Conservation (phyloP, 208 protist genomes). For the Acanthamoeba culbertsoni region DNA sequence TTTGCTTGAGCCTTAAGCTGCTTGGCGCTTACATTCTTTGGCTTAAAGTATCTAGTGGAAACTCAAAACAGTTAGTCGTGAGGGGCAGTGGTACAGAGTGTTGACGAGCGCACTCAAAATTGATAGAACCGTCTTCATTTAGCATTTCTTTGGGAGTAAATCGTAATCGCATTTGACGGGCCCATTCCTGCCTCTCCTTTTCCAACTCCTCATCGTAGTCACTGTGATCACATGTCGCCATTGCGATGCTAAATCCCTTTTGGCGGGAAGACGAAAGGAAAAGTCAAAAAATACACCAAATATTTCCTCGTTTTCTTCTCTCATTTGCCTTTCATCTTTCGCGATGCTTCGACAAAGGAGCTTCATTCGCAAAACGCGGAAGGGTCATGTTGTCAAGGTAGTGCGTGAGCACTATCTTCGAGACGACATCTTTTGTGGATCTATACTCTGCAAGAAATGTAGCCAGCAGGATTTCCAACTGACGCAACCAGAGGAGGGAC, state of each 20-base stretch:
- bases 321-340: not conserved
- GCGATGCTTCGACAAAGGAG: constrained; percentile 53
- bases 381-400: constrained; percentile 72
- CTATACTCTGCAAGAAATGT: constrained; percentile 57
- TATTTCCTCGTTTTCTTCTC: not conserved
- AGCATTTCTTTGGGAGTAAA: constrained; percentile 27
- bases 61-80: no score
- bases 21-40: constrained; percentile 20
- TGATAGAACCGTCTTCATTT: not conserved
- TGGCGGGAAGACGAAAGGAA: not conserved
- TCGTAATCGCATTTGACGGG: not conserved
- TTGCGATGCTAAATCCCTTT: not conserved
- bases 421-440: constrained; percentile 76
- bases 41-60: constrained; percentile 5
- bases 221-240: not conserved
- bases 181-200: constrained; percentile 32
- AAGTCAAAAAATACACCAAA: not conserved
- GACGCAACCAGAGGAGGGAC: not conserved
- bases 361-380: constrained; percentile 68
- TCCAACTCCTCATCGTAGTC: not conserved
- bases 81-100: not conserved
- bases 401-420: constrained; percentile 78
- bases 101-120: not conserved
- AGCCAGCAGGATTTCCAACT: not conserved
- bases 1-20: not conserved